These are phyloP conservation scores for Amanita pallidorosea DNA, from an alignment of 768 basidiomycete species.

Conservation along the genomic window DNA sequence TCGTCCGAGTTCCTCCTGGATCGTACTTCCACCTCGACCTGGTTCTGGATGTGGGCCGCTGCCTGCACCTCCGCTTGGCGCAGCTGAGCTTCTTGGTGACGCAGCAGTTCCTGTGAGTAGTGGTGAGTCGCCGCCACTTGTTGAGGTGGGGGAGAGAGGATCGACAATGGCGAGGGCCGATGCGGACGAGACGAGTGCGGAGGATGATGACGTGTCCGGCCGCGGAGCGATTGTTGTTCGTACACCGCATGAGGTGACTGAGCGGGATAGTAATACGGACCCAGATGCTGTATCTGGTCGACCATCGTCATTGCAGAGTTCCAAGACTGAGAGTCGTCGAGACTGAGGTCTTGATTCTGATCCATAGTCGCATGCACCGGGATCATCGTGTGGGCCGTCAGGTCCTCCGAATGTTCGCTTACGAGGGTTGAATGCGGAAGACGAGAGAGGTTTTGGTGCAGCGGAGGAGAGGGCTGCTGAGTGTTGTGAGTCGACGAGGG, in stretches of 20 bases:
- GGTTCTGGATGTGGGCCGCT: constrained; percentile 15
- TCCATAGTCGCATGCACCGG: constrained; percentile 51
- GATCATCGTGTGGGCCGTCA: constrained; percentile 30
- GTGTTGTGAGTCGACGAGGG: constrained; percentile 15
- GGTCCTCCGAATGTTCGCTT: constrained; percentile 55
- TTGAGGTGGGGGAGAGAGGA: constrained; percentile 15
- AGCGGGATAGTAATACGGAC: constrained; percentile 18
- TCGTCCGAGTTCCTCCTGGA: constrained; percentile 15
- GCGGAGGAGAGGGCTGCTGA: constrained; percentile 16
- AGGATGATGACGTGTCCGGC: constrained; percentile 27
- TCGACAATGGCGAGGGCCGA: constrained; percentile 43
- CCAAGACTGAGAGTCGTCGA: constrained; percentile 76
- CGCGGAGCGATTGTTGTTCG: constrained; percentile 19
- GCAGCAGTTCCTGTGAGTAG: constrained; percentile 40
- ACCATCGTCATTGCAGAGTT: constrained; percentile 67
- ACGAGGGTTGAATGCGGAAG: constrained; percentile 31
- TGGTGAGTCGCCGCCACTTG: constrained; percentile 11
- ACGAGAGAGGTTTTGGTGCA: constrained; percentile 16
- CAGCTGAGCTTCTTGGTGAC: constrained; percentile 30
- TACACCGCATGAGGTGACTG: constrained; percentile 16
- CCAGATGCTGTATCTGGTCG: constrained; percentile 15
- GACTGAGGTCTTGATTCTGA: constrained; percentile 69
- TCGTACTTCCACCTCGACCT: constrained; percentile 9
- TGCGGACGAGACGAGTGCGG: constrained; percentile 35
- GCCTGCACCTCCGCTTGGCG: constrained; percentile 24